These are phyloP conservation scores for Candida michaelii DNA, from an alignment of 805 yeast genomes.

Conservation along the genomic window DNA sequence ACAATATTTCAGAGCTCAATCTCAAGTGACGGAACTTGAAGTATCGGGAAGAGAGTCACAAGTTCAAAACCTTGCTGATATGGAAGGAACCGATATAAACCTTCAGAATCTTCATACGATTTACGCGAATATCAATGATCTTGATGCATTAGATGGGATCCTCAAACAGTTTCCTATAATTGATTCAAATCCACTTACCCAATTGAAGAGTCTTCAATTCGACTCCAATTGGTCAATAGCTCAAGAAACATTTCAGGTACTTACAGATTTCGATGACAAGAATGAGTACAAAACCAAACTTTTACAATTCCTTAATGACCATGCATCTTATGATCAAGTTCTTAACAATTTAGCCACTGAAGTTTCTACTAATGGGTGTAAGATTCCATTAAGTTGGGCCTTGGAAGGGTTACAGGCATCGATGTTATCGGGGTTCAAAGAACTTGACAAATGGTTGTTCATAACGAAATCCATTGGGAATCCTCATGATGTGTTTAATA, in stretches of 20 bases:
- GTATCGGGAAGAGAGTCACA: no score
- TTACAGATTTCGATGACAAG: conserved; percentile 46
- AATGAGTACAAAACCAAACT: conserved; percentile 50
- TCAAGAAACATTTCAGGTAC: conserved; percentile 74
- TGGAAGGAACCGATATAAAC: neutral
- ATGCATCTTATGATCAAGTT: conserved; percentile 71
- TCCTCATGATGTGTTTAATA: conserved; percentile 50
- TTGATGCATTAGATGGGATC: conserved; percentile 87
- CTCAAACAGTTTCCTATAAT: conserved; percentile 69
- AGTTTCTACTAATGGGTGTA: conserved; percentile 20
- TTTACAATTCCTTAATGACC: conserved; percentile 69
- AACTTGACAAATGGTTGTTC: conserved; percentile 58
- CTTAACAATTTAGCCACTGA: conserved; percentile 48
- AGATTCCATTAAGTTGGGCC: conserved; percentile 56
- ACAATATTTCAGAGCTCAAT: conserved; percentile 53
- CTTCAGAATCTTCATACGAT: conserved; percentile 61
- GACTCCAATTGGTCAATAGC: conserved; percentile 87
- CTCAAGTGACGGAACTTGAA: no score
- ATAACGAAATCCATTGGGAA: conserved; percentile 45
- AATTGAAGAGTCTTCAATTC: conserved; percentile 77
- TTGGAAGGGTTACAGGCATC: conserved; percentile 75
- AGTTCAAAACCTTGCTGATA: neutral
- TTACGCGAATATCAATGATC: conserved; percentile 85
- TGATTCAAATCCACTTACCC: conserved; percentile 59
- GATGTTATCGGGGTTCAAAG: conserved; percentile 50